These are phyloP conservation scores for Dothidotthia symphoricarpi DNA, from an alignment of 2,329 filamentous ascomycete genomes.

Conservation along the genomic window DNA sequence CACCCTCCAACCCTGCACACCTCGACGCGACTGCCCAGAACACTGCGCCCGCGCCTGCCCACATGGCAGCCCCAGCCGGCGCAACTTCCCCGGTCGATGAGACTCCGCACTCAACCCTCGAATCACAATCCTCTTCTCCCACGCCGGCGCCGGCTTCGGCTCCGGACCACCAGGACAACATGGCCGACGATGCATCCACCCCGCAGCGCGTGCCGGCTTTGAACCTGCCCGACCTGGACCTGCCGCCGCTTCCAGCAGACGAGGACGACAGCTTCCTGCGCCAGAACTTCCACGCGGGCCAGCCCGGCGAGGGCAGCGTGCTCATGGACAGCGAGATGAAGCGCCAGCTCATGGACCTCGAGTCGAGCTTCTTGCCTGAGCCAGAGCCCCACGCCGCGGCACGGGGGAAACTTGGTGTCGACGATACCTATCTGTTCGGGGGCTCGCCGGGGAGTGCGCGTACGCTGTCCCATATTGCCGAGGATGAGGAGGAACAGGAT, in stretches of 20 bases:
- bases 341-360: constrained; percentile 59
- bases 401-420: constrained; percentile 35
- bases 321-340: constrained; percentile 60
- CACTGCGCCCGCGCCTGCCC: constrained; percentile 17
- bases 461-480: constrained; percentile 13
- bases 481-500: constrained; percentile 2
- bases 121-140: constrained; percentile 12
- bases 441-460: constrained; percentile 37
- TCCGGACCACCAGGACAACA: constrained; percentile 15
- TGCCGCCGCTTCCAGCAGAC: constrained; percentile 43
- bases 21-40: constrained; percentile 19
- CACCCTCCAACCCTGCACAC: constrained; percentile 5
- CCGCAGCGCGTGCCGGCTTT: constrained; percentile 36
- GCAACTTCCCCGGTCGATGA: constrained; percentile 25
- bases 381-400: constrained; percentile 39
- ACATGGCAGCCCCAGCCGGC: constrained; percentile 24
- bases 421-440: constrained; percentile 50
- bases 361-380: constrained; percentile 63
- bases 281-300: constrained; percentile 29
- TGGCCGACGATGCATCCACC: constrained; percentile 29
- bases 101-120: constrained; percentile 20
- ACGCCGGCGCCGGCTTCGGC: constrained; percentile 16
- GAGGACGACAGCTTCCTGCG: constrained; percentile 44
- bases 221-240: constrained; percentile 39
- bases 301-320: constrained; percentile 41